Percentiles rank a stretch among this genome's conserved stretches.
These are phyloP conservation scores for Erucastrum elatum DNA, from an alignment of 345 rosid species.

Conservation along the genomic window DNA sequence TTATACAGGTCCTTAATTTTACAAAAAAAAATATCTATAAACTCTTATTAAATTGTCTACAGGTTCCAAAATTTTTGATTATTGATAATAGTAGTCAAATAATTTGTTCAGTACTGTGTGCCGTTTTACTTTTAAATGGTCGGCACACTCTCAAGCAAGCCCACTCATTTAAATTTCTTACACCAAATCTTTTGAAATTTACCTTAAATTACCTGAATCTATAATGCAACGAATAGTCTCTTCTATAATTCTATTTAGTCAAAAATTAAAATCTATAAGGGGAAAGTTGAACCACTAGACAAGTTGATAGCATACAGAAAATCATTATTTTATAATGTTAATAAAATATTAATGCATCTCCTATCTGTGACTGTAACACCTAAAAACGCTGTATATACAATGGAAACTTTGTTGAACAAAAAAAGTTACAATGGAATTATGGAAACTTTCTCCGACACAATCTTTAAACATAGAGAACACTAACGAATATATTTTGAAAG, in stretches of 20 bases:
- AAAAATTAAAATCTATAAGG: slow-evolving; percentile 6
- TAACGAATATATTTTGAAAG: slow-evolving; percentile 26
- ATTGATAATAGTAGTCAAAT: neutral
- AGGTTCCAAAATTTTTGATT: too few relatives aligned
- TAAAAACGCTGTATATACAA: slow-evolving; percentile 19
- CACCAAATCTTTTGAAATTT: neutral
- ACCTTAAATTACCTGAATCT: neutral
- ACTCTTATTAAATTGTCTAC: too few relatives aligned
- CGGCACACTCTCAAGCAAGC: neutral
- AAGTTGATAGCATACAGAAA: slow-evolving; percentile 8
- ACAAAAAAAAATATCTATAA: too few relatives aligned
- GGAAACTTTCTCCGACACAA: slow-evolving; percentile 39
- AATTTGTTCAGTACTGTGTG: neutral
- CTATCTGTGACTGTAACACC: slow-evolving; percentile 26
- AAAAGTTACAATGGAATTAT: neutral
- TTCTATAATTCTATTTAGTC: slow-evolving; percentile 2
- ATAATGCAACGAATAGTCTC: slow-evolving; percentile 2
- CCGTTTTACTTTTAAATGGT: slow-evolving; percentile 4
- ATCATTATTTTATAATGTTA: neutral
- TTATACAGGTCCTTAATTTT: too few relatives aligned
- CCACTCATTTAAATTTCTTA: neutral
- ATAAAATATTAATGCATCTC: neutral
- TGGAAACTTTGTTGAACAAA: slow-evolving; percentile 6
- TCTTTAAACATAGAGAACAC: slow-evolving; percentile 36
- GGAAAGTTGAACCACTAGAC: slow-evolving; percentile 14